Percentiles rank a stretch among this genome's conserved stretches.
phyloP scores from a whole-genome alignment of 2,329 filamentous ascomycete genomes.

The Arthrobotrys sinensis region DNA sequence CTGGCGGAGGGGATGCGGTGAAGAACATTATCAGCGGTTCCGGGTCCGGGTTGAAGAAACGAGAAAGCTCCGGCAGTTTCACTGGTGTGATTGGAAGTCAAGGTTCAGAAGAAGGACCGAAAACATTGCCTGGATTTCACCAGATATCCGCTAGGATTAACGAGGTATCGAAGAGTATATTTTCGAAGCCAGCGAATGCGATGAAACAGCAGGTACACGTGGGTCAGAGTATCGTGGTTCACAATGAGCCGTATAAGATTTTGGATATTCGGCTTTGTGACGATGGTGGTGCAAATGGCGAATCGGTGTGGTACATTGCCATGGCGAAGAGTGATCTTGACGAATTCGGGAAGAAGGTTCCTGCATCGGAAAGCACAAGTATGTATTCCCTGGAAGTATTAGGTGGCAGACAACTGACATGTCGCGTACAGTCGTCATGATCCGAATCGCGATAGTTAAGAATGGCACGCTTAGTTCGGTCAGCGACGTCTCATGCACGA shows the following conservation, averaged over 20 bases:
- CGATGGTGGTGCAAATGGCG: conserved; percentile 60
- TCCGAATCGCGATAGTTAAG: conserved; percentile 63
- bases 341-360: conserved; percentile 46
- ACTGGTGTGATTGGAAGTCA: conserved; percentile 24
- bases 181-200: conserved; percentile 64
- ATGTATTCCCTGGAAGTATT: not conserved
- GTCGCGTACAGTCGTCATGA: conserved; percentile 60
- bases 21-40: conserved; percentile 54
- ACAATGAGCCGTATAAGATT: conserved; percentile 61
- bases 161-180: conserved; percentile 64
- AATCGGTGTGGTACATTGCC: conserved; percentile 57
- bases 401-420: not conserved
- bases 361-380: conserved; percentile 39
- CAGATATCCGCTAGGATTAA: conserved; percentile 63
- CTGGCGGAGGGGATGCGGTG: conserved; percentile 28
- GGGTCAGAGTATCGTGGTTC: conserved; percentile 62
- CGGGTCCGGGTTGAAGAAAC: conserved; percentile 53
- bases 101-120: conserved; percentile 30
- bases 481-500: conserved; percentile 63
- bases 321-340: conserved; percentile 59
- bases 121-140: conserved; percentile 62
- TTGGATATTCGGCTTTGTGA: conserved; percentile 61
- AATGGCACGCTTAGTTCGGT: conserved; percentile 64
- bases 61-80: conserved; percentile 55
- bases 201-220: conserved; percentile 64